Percentiles rank a stretch among this genome's conserved stretches.
These are phyloP conservation scores for Gynostemma pentaphyllum DNA, from an alignment of 306 rosid species.

Conservation along the genomic window DNA sequence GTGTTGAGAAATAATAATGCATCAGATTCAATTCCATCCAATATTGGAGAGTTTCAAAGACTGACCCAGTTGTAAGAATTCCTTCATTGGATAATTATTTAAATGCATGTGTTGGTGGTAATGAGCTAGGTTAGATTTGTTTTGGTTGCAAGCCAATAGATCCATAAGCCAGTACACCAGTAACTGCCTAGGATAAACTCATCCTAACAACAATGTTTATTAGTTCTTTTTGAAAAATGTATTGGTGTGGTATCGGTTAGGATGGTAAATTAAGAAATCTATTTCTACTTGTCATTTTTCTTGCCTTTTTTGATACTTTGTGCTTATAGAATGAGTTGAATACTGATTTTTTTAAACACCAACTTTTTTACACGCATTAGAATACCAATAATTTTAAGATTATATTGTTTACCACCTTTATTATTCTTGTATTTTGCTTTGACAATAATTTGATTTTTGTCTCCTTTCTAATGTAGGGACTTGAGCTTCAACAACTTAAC, in stretches of 20 bases:
- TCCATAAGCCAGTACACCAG: neutral
- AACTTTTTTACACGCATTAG: no score
- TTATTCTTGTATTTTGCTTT: neutral
- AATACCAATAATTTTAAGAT: neutral
- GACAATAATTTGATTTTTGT: neutral
- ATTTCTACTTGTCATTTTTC: neutral
- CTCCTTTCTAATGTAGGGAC: conserved; percentile 39
- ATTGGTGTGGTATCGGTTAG: neutral
- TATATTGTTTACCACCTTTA: neutral
- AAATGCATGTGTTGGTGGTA: neutral
- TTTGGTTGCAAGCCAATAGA: neutral
- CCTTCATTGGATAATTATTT: neutral
- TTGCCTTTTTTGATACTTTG: neutral
- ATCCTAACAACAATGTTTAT: neutral
- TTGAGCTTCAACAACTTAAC: conserved; percentile 76
- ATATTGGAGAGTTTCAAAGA: conserved; percentile 36
- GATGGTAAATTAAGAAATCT: neutral
- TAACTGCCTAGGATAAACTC: neutral
- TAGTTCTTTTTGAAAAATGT: neutral
- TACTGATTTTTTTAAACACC: no score
- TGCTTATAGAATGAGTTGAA: neutral
- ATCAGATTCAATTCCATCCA: conserved; percentile 52
- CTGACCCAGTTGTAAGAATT: conserved; percentile 48
- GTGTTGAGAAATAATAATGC: conserved; percentile 59
- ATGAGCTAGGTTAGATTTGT: neutral